These are phyloP conservation scores for Ceratocystis diversiconidia DNA, from an alignment of 2,329 filamentous ascomycete genomes.

Conservation along the genomic window DNA sequence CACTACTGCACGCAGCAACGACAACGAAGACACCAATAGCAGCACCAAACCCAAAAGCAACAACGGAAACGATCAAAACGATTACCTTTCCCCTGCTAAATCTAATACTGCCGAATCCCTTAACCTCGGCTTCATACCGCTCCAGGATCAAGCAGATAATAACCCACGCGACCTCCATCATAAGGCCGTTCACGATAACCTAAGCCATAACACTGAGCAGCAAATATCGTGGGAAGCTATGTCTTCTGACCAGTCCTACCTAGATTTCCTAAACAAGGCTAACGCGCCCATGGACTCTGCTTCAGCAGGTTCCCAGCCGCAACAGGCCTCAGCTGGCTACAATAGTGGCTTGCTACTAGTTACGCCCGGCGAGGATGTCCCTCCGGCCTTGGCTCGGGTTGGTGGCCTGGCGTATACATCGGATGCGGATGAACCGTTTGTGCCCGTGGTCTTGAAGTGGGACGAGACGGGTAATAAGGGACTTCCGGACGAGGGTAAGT, in stretches of 20 bases:
- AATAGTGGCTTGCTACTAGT: conserved; percentile 35
- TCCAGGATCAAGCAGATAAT: not conserved
- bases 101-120: not conserved
- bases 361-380: conserved; percentile 44
- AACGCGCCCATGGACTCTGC: conserved; percentile 49
- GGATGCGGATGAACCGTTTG: conserved; percentile 77
- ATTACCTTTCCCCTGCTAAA: not conserved
- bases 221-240: conserved; percentile 29
- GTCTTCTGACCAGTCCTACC: conserved; percentile 70
- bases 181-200: not conserved
- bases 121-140: not conserved
- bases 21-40: not conserved
- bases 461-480: conserved; percentile 34
- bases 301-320: conserved; percentile 19
- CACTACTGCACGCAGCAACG: not conserved
- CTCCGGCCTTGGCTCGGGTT: conserved; percentile 39
- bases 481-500: conserved; percentile 48
- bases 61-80: not conserved
- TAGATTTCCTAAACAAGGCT: conserved; percentile 73
- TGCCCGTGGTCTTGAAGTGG: conserved; percentile 56
- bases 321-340: conserved; percentile 12
- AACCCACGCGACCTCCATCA: not conserved
- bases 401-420: conserved; percentile 54
- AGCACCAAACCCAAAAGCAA: not conserved
- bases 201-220: conserved; percentile 7